Evolutionary conservation across 192 early-diverging fungal genomes (phyloP), one percentile per base, ranked within the genome.

Genomic region (Lobulomyces angularis): DNA sequence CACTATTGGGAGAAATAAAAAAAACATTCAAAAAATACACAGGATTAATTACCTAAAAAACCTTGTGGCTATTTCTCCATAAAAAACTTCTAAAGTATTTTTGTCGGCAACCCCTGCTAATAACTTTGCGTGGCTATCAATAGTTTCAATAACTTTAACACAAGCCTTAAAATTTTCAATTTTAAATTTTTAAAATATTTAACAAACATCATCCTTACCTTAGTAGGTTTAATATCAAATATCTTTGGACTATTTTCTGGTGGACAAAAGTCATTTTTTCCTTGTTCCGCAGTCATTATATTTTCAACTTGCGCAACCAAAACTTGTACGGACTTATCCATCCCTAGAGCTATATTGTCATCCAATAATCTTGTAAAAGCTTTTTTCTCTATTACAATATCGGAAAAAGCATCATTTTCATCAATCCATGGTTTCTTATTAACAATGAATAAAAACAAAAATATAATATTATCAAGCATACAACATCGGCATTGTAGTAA

Each of bases 321-420:
- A 3, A 89, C 75, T 62, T 79, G 59, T 34, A 97, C 95, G 24
- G 82, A 74, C 48, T 82, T 80, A 67, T 97, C 90, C 77, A 97
- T 78, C 7, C 93, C 93, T 14, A 67, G 58, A 0, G 93, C 93
- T 2, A 95, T 88, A 12, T 74, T 69, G 41, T 97, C 89, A 52
- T 97, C 93, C 22, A 90, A 61, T 20, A 82, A 35, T 3, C 77
- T 67, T 59, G 94, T 90, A 63, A 92, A 81, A 1, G 64, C 55
- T 55, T 88, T 86, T 41, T 93, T 92, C 48, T 97, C 93, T 48
- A 91, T 81, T 46, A 88, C 86, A 45, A 84, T 78, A 12, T 79
- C 79, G 46, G 83, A 87, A 35, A 97, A 67, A 56, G 95, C 94
- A 56, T 97, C 93, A 19, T 68, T 57, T 58, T 86, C 86, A 58